Percentiles rank a stretch among this genome's conserved stretches.
phyloP scores from a whole-genome alignment of 108 stramenopile genomes.

The Stephanodiscus minutulus region DNA sequence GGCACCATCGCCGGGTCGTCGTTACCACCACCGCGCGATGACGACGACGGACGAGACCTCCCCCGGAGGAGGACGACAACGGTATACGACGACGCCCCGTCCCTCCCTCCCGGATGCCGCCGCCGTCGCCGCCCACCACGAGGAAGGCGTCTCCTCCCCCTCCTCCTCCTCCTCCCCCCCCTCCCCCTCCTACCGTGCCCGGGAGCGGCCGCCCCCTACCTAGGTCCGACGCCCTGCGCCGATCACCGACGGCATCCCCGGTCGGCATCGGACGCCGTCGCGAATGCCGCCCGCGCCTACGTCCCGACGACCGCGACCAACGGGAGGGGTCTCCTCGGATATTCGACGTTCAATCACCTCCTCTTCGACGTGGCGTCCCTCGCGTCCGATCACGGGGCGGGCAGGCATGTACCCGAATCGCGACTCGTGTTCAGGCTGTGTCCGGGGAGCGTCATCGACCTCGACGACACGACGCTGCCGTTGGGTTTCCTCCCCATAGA shows the following conservation, averaged over 20 bases:
- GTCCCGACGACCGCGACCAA: neutral
- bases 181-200: neutral
- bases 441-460: constrained; percentile 26
- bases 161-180: neutral
- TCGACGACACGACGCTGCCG: constrained; percentile 26
- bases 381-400: constrained; percentile 1
- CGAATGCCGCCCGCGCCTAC: neutral
- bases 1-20: too few species aligned
- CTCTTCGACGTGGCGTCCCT: constrained; percentile 31
- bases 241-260: neutral
- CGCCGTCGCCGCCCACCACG: too few species aligned
- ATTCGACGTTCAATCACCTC: constrained; percentile 39
- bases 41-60: too few species aligned
- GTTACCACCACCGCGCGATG: too few species aligned
- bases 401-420: constrained; percentile 10
- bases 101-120: too few species aligned
- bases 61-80: too few species aligned
- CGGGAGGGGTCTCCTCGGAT: constrained; percentile 10
- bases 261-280: neutral
- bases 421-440: constrained; percentile 24
- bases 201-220: constrained; percentile 29
- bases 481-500: constrained; percentile 24
- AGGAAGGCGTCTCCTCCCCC: too few species aligned
- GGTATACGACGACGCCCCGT: too few species aligned
- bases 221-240: constrained; percentile 29